Conservation (phyloP, 2,329 filamentous ascomycete genomes). For the Colletotrichum shisoi region DNA sequence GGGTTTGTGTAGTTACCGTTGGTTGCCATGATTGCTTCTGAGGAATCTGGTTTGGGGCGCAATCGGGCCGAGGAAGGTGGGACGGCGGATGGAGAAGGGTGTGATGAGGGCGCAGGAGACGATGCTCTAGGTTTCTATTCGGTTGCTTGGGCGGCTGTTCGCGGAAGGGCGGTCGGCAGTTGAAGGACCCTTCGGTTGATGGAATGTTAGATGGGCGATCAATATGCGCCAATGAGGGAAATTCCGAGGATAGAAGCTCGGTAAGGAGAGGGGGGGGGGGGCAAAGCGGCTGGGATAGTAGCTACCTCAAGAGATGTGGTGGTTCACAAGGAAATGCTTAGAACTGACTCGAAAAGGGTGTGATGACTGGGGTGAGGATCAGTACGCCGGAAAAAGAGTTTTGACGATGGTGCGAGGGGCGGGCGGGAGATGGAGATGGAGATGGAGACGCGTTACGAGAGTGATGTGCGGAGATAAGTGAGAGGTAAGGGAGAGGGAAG, state of each 20-base stretch:
- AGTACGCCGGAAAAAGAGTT: slow-evolving; percentile 33
- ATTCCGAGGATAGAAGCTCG: slow-evolving; percentile 7
- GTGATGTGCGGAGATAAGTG: slow-evolving; percentile 36
- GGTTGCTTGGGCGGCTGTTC: slow-evolving; percentile 23
- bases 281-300: slow-evolving; percentile 11
- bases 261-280: not conserved
- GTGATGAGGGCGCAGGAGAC: slow-evolving; percentile 17
- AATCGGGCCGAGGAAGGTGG: slow-evolving; percentile 29
- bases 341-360: slow-evolving; percentile 34
- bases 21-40: slow-evolving; percentile 59
- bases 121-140: slow-evolving; percentile 34
- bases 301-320: slow-evolving; percentile 30
- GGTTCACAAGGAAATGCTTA: slow-evolving; percentile 27
- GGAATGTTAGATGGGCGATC: slow-evolving; percentile 23
- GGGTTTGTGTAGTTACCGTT: slow-evolving; percentile 62
- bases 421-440: slow-evolving; percentile 18
- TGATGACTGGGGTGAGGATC: slow-evolving; percentile 12
- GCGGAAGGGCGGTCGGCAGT: slow-evolving; percentile 17
- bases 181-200: slow-evolving; percentile 11
- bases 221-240: slow-evolving; percentile 19
- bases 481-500: slow-evolving; percentile 29
- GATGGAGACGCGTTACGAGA: slow-evolving; percentile 36
- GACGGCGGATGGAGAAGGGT: slow-evolving; percentile 16
- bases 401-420: slow-evolving; percentile 37
- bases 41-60: slow-evolving; percentile 30